A percentile compares a stretch with the other conserved stretches of the same genome.
These are phyloP conservation scores for Cystobasidium slooffiae DNA, from an alignment of 1,284 basidiomycete genomes.

Conservation along the genomic window DNA sequence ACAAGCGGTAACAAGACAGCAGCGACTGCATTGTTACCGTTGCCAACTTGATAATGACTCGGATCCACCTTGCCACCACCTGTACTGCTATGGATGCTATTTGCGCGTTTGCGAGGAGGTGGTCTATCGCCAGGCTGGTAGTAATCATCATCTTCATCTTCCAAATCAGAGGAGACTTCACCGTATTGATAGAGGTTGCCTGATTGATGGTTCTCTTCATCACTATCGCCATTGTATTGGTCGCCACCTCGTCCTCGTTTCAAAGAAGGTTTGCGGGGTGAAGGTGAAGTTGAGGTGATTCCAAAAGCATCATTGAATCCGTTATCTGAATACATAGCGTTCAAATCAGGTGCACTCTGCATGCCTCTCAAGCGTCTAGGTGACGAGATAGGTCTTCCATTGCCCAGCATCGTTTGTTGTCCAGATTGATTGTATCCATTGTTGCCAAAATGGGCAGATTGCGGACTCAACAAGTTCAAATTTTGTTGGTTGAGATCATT, in stretches of 20 bases:
- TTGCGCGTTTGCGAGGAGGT: slow-evolving; percentile 29
- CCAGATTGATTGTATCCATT: slow-evolving; percentile 7
- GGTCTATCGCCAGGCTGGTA: slow-evolving; percentile 7
- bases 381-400: slow-evolving; percentile 31
- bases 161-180: slow-evolving; percentile 23
- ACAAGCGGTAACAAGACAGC: slow-evolving; percentile 12
- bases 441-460: slow-evolving; percentile 18
- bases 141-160: slow-evolving; percentile 38
- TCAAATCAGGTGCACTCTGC: slow-evolving; percentile 42
- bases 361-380: slow-evolving; percentile 36
- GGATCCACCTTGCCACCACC: slow-evolving; percentile 2
- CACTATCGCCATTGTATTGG: slow-evolving; percentile 12
- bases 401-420: neutral
- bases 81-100: slow-evolving; percentile 8
- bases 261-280: slow-evolving; percentile 33
- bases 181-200: neutral
- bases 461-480: slow-evolving; percentile 9
- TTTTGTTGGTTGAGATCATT: slow-evolving; percentile 1
- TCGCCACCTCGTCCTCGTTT: slow-evolving; percentile 14
- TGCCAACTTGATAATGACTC: neutral
- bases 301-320: slow-evolving; percentile 22
- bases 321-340: slow-evolving; percentile 21
- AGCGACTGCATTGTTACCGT: slow-evolving; percentile 8
- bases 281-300: slow-evolving; percentile 22
- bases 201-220: slow-evolving; percentile 20